phyloP scores from a whole-genome alignment of 2,329 filamentous ascomycete genomes.

The Cadophora sp. region DNA sequence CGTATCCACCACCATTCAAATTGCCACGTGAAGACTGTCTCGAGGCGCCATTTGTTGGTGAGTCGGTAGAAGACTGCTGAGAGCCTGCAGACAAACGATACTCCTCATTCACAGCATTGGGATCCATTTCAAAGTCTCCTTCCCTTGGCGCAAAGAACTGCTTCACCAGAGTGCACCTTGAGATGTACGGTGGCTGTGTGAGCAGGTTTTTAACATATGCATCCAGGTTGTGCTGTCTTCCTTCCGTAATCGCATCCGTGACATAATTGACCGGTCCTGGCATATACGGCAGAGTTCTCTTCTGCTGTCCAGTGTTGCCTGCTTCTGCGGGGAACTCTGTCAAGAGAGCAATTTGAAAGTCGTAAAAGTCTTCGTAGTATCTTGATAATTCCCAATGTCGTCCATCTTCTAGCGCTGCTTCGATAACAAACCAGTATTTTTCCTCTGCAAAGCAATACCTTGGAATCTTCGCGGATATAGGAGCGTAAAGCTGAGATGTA shows the following conservation, averaged over 20 bases:
- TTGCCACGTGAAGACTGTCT: constrained; percentile 71
- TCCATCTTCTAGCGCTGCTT: constrained; percentile 88
- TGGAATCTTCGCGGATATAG: constrained; percentile 84
- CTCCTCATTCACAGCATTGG: constrained; percentile 67
- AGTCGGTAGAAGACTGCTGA: constrained; percentile 69
- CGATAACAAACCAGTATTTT: constrained; percentile 99
- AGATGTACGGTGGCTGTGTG: constrained; percentile 82
- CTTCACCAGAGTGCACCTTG: constrained; percentile 82
- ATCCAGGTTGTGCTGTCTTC: constrained; percentile 88
- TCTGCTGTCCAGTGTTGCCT: constrained; percentile 80
- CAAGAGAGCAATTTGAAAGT: constrained; percentile 94
- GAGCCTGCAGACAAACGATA: constrained; percentile 77
- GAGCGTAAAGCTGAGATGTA: constrained; percentile 69
- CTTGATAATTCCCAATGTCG: constrained; percentile 91
- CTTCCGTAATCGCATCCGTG: constrained; percentile 96
- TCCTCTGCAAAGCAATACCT: constrained; percentile 96
- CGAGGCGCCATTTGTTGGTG: constrained; percentile 64
- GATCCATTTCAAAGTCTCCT: constrained; percentile 92
- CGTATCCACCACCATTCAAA: constrained; percentile 60
- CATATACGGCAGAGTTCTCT: constrained; percentile 93
- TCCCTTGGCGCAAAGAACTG: constrained; percentile 90
- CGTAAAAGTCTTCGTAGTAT: constrained; percentile 98
- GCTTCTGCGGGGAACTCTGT: constrained; percentile 93
- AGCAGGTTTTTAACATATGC: constrained; percentile 95
- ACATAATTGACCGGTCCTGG: constrained; percentile 97